A percentile compares a stretch with the other conserved stretches of the same genome.
Conservation (phyloP, 768 basidiomycete species). For the Pholiota conissans region DNA sequence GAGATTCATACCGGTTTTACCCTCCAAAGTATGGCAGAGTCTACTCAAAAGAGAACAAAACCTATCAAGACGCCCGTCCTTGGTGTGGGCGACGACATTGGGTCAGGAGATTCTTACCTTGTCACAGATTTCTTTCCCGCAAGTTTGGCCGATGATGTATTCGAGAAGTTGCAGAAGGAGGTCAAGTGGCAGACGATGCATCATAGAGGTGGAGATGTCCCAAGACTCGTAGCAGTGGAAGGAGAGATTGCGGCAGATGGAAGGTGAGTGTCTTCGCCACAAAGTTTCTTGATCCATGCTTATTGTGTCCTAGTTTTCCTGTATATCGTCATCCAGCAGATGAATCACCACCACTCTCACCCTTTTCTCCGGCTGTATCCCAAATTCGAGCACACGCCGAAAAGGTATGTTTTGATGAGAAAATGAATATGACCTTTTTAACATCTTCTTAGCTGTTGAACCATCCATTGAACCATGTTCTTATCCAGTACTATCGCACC, state of each 20-base stretch:
- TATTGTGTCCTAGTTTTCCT: constrained; percentile 51
- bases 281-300: background rate
- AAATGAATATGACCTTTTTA: background rate
- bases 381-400: constrained; percentile 66
- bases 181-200: constrained; percentile 76
- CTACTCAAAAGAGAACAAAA: background rate
- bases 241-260: constrained; percentile 37
- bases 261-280: constrained; percentile 26
- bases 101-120: constrained; percentile 71
- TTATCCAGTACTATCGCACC: constrained; percentile 79
- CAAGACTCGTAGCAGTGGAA: constrained; percentile 36
- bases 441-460: constrained; percentile 31
- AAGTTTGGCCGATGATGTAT: constrained; percentile 54
- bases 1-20: background rate
- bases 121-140: constrained; percentile 55
- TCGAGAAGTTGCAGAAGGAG: constrained; percentile 58
- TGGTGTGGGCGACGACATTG: constrained; percentile 37
- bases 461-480: constrained; percentile 80
- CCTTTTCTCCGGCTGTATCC: constrained; percentile 70
- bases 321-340: constrained; percentile 85
- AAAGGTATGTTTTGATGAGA: constrained; percentile 22
- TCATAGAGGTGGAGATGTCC: constrained; percentile 71
- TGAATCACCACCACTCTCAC: constrained; percentile 64
- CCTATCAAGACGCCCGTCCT: constrained; percentile 11
- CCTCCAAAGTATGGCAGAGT: background rate